phyloP scores from a whole-genome alignment of 1,284 basidiomycete species.

The Tetrapyrgos nigripes region DNA sequence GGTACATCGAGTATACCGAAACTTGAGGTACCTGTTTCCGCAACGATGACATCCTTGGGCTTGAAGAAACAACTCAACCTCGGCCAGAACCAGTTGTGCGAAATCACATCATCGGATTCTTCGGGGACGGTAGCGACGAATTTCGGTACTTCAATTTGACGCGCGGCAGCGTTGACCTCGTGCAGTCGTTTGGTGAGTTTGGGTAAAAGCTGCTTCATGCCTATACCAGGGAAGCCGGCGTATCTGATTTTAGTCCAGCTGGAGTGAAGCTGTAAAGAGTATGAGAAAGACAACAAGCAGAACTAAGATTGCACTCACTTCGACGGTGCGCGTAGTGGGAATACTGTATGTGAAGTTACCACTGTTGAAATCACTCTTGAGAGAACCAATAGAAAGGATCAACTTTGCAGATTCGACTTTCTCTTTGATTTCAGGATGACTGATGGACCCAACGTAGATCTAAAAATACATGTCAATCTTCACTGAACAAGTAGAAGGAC shows the following conservation, averaged over 20 bases:
- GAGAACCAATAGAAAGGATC: slow-evolving; percentile 81
- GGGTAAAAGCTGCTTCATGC: slow-evolving; percentile 77
- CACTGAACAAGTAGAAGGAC: neutral
- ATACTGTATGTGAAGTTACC: slow-evolving; percentile 83
- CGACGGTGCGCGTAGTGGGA: slow-evolving; percentile 64
- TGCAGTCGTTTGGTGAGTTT: slow-evolving; percentile 66
- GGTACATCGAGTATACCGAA: slow-evolving; percentile 83
- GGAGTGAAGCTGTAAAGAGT: slow-evolving; percentile 75
- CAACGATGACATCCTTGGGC: slow-evolving; percentile 79
- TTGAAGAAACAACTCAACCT: slow-evolving; percentile 82
- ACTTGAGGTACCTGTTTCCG: slow-evolving; percentile 82
- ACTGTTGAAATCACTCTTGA: slow-evolving; percentile 92
- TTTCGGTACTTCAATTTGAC: slow-evolving; percentile 53
- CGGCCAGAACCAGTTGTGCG: slow-evolving; percentile 89
- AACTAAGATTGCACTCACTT: slow-evolving; percentile 47
- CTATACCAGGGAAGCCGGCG: slow-evolving; percentile 65
- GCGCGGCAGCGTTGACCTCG: slow-evolving; percentile 44
- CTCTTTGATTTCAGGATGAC: slow-evolving; percentile 73
- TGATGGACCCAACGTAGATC: slow-evolving; percentile 86
- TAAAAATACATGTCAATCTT: slow-evolving; percentile 30
- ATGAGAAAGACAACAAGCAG: slow-evolving; percentile 12
- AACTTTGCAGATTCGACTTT: slow-evolving; percentile 86
- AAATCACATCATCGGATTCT: slow-evolving; percentile 59
- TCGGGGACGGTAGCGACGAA: slow-evolving; percentile 55
- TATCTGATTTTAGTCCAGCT: slow-evolving; percentile 75